Evolutionary conservation across 495 filamentous ascomycete species (phyloP), one percentile per base, ranked within the genome.

Genomic region (Aspergillus ostianus): DNA sequence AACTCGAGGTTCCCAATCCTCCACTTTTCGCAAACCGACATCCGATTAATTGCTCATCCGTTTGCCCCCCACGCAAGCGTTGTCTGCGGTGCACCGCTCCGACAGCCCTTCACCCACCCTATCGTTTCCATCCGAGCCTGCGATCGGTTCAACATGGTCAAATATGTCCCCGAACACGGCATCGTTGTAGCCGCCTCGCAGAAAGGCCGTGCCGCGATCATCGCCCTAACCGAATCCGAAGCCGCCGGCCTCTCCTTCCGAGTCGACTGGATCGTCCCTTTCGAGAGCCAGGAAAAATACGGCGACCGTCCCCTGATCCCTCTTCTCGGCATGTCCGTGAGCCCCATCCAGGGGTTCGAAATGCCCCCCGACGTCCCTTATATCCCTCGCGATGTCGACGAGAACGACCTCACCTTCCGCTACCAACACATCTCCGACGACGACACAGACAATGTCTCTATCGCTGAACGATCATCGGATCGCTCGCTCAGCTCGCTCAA

Each of bases 81-180:
- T 3, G 62, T 87, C 26, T 78, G 76, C 59, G 72, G 73, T 52
- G 61, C 71, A 2, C 79, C 79, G 20, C 77, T 89, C 20, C 72
- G 70, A 47, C 78, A 80, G 59, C 63, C 60, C 12, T 64, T 75
- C 49, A 67, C 65, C n/a, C 71, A 67, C 12, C 73, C 57, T 17
- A 67, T 80, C 15, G 67, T 73, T n/a, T 69, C 72, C 21, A 73
- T 77, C 41, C 47, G 57, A 36, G 62, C 68, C 19, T 81, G 80
- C 56, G 83, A 92, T 65, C 87, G 93, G 5, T 77, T 96, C 26
- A 90, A 89, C 73, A 89, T 93, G 84, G 73, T 88, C 6, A 74
- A 85, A 23, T 84, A 90, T 56, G 84, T 97, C 26, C 90, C 90
- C 0, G 89, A 94, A 58, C 79, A 95, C 18, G 89, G 85, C 6